These are phyloP conservation scores for Acacia pycnantha DNA, from an alignment of 331 rosid genomes.

Conservation along the genomic window DNA sequence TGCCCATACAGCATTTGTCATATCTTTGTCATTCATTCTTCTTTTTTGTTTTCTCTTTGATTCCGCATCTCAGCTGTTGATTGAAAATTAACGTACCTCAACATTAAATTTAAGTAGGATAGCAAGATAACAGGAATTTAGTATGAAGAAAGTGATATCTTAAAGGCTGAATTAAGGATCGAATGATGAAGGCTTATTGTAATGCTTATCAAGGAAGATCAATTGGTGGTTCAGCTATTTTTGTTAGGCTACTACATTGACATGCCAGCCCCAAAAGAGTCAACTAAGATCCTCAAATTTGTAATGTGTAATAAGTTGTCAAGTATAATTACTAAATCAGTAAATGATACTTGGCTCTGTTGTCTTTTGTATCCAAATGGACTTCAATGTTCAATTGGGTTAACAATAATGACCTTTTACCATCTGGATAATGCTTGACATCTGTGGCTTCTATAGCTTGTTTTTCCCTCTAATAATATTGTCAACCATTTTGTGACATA, in stretches of 20 bases:
- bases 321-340: slow-evolving; percentile 7
- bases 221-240: background rate
- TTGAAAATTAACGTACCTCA: background rate
- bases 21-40: slow-evolving; percentile 10
- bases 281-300: too few species aligned
- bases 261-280: background rate
- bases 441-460: slow-evolving; percentile 20
- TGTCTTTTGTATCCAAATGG: slow-evolving; percentile 5
- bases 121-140: background rate
- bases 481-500: slow-evolving; percentile 10
- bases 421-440: slow-evolving; percentile 5
- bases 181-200: background rate
- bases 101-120: background rate
- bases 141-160: background rate
- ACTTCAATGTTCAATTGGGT: background rate
- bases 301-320: background rate
- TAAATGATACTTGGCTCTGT: background rate
- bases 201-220: background rate
- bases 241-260: background rate
- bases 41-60: background rate
- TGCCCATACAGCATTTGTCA: slow-evolving; percentile 37
- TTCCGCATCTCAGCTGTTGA: background rate
- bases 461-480: background rate
- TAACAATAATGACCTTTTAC: background rate
- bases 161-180: background rate